Evolutionary conservation across 2,329 filamentous ascomycete species (phyloP).

Genomic region (Botrytis medusae): DNA sequence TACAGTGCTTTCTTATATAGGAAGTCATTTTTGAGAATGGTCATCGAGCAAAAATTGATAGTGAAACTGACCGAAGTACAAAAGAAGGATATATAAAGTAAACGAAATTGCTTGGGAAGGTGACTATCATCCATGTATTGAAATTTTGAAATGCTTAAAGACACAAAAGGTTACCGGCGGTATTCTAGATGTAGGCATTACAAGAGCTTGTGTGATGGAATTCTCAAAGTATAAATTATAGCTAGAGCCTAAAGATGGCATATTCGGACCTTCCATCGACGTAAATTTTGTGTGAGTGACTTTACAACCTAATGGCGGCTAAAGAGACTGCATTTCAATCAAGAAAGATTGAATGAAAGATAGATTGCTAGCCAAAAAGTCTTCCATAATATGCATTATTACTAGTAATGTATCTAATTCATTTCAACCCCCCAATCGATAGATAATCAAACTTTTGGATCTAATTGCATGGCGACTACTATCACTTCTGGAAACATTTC

Average conservation of each 20-base stretch:
- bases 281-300: too few relatives aligned
- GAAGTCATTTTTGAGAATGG: neutral
- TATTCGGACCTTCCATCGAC: neutral
- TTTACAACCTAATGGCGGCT: neutral
- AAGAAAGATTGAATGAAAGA: neutral
- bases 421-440: neutral
- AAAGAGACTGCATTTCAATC: neutral
- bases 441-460: slow-evolving; percentile 1
- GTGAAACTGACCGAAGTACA: too few relatives aligned
- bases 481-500: slow-evolving; percentile 1
- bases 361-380: neutral
- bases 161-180: neutral
- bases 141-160: neutral
- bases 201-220: neutral
- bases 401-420: neutral
- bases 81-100: neutral
- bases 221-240: neutral
- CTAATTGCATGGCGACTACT: slow-evolving; percentile 15
- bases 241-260: neutral
- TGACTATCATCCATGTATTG: neutral
- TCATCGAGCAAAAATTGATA: neutral
- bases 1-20: neutral
- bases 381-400: neutral
- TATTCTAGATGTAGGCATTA: neutral
- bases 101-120: neutral